Percentiles rank a stretch among this genome's conserved stretches.
Evolutionary conservation across 139 green algal genomes (phyloP).

Genomic region (Zygnema cylindricum): DNA sequence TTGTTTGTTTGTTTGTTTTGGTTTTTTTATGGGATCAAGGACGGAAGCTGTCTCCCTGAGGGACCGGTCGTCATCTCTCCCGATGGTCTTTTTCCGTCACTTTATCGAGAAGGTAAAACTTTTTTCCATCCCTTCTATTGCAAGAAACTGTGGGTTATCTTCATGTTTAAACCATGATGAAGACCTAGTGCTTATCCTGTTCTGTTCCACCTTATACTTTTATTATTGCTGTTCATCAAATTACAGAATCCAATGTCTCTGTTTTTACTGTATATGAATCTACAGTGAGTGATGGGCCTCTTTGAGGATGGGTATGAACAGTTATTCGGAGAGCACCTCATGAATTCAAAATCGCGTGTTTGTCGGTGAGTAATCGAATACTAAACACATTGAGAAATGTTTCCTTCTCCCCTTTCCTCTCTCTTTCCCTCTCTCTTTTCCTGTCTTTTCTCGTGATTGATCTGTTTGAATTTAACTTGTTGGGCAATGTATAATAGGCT

Average conservation of each 20-base stretch:
- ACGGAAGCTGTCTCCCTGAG: slow-evolving; percentile 71
- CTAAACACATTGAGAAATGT: not conserved
- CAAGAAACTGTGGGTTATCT: no score
- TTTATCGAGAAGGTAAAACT: slow-evolving; percentile 81
- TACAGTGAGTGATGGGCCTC: no score
- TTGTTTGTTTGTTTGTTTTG: no score
- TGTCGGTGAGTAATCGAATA: slow-evolving; percentile 51
- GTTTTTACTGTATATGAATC: no score
- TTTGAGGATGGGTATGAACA: no score
- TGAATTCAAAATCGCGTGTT: slow-evolving; percentile 93
- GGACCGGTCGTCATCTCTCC: slow-evolving; percentile 95
- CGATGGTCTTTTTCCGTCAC: slow-evolving; percentile 86
- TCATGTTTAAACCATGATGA: no score
- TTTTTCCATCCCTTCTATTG: not conserved
- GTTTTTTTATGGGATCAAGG: slow-evolving; percentile 64
- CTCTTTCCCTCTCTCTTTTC: not conserved
- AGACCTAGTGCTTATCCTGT: no score
- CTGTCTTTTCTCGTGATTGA: not conserved
- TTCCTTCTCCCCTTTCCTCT: not conserved
- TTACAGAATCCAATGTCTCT: no score
- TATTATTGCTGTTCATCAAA: no score
- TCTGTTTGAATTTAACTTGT: not conserved
- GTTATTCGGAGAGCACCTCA: slow-evolving; percentile 87
- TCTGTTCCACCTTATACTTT: no score
- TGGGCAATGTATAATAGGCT: no score